Evolutionary conservation across 2,329 filamentous ascomycete species (phyloP).

Genomic region (Aureobasidium uvarum): DNA sequence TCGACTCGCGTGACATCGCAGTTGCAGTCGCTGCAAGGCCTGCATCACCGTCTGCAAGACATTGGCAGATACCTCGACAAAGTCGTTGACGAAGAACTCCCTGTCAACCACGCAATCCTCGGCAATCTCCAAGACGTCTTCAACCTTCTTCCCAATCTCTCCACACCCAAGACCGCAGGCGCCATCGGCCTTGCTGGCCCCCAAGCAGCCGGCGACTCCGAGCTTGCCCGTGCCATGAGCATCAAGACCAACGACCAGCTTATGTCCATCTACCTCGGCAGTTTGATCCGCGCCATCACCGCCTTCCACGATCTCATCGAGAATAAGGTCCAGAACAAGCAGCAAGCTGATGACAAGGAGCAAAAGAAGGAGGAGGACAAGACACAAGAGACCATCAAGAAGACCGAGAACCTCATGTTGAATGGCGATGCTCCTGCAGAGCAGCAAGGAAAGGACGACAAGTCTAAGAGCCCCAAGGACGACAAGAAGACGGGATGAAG

Average conservation of each 20-base stretch:
- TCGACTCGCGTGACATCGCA: conserved; percentile 97
- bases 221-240: conserved; percentile 94
- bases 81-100: conserved; percentile 86
- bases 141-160: conserved; percentile 95
- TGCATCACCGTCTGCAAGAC: conserved; percentile 90
- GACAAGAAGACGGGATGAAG: conserved; percentile 52
- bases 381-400: conserved; percentile 53
- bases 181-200: conserved; percentile 54
- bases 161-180: conserved; percentile 66
- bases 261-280: conserved; percentile 97
- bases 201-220: conserved; percentile 65
- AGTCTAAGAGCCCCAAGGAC: conserved; percentile 40
- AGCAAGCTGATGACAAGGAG: conserved; percentile 95
- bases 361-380: conserved; percentile 66
- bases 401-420: conserved; percentile 62
- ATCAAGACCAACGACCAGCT: conserved; percentile 99
- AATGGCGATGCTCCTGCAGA: conserved; percentile 54
- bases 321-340: conserved; percentile 99
- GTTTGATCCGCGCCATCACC: conserved; percentile 94
- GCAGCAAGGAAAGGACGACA: conserved; percentile 45
- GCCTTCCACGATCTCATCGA: conserved; percentile 99
- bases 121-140: conserved; percentile 99
- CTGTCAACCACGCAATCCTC: conserved; percentile 95
- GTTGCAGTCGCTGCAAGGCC: conserved; percentile 91
- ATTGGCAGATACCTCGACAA: conserved; percentile 96